Evolutionary conservation across 2,329 filamentous ascomycete genomes (phyloP).

Genomic region (Thelonectria blattea): DNA sequence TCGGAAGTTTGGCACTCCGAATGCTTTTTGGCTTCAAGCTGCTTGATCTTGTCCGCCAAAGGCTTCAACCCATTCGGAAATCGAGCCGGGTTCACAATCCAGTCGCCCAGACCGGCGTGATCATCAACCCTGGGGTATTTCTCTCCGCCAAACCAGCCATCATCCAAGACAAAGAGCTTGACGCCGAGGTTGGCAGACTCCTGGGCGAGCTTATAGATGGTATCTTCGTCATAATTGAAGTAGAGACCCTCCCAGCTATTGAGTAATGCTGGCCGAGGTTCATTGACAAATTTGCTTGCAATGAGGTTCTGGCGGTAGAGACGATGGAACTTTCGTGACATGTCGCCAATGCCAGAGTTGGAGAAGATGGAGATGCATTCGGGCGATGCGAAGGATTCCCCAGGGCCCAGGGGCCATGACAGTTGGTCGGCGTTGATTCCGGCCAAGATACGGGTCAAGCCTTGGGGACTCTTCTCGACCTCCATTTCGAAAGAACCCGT

Average conservation of each 20-base stretch:
- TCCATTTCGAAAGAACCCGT: slow-evolving; percentile 67
- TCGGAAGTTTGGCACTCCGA: slow-evolving; percentile 26
- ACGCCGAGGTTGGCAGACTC: slow-evolving; percentile 64
- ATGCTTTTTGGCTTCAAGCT: slow-evolving; percentile 54
- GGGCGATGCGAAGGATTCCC: slow-evolving; percentile 64
- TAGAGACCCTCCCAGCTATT: slow-evolving; percentile 71
- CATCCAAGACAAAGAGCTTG: slow-evolving; percentile 69
- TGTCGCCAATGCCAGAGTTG: slow-evolving; percentile 61
- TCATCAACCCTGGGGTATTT: slow-evolving; percentile 65
- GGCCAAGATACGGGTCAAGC: slow-evolving; percentile 63
- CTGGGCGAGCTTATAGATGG: slow-evolving; percentile 60
- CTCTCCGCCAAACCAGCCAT: slow-evolving; percentile 67
- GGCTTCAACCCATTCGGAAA: slow-evolving; percentile 64
- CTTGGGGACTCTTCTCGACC: slow-evolving; percentile 68
- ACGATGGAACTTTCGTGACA: slow-evolving; percentile 67
- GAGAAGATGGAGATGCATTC: slow-evolving; percentile 70
- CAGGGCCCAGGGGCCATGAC: slow-evolving; percentile 61
- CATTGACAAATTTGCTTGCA: slow-evolving; percentile 58
- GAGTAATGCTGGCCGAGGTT: slow-evolving; percentile 60
- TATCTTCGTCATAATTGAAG: slow-evolving; percentile 63
- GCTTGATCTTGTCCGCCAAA: slow-evolving; percentile 58
- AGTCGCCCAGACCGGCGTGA: slow-evolving; percentile 66
- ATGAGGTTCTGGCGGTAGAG: slow-evolving; percentile 68
- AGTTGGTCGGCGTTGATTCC: slow-evolving; percentile 67
- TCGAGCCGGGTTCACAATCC: slow-evolving; percentile 62